Conservation (phyloP, 208 protist genomes). For the Leishmania amazonensis region DNA sequence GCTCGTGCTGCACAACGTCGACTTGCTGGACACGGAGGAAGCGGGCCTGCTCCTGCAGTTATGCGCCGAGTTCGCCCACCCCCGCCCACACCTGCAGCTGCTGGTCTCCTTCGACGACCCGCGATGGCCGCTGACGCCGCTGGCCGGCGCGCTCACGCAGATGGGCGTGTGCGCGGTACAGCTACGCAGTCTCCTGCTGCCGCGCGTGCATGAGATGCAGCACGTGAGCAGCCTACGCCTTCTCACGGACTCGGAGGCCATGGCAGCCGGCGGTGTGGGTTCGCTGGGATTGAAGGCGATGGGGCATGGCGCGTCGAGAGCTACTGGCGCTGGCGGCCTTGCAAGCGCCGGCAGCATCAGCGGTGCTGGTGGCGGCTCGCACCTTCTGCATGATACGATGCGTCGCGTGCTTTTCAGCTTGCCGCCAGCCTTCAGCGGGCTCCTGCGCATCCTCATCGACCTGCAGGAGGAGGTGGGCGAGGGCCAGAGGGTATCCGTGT, state of each 20-base stretch:
- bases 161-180: conserved; percentile 56
- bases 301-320: conserved; percentile 4
- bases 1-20: conserved; percentile 70
- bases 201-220: conserved; percentile 64
- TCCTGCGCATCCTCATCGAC: conserved; percentile 65
- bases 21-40: conserved; percentile 51
- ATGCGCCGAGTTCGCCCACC: conserved; percentile 42
- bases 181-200: conserved; percentile 59
- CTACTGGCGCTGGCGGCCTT: background rate
- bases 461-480: conserved; percentile 73
- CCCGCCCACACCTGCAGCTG: conserved; percentile 39
- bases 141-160: conserved; percentile 33
- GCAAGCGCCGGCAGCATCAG: background rate
- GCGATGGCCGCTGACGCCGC: conserved; percentile 40
- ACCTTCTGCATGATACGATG: conserved; percentile 82
- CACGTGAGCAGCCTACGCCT: conserved; percentile 48
- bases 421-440: conserved; percentile 59
- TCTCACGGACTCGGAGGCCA: conserved; percentile 56
- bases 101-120: conserved; percentile 72
- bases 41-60: conserved; percentile 45
- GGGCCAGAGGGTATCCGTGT: conserved; percentile 58
- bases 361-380: conserved; percentile 4
- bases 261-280: conserved; percentile 22
- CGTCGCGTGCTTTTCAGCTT: conserved; percentile 78
- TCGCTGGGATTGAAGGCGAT: background rate